Conservation (phyloP, 495 filamentous ascomycete genomes). For the Staphylotrichum longicolle region DNA sequence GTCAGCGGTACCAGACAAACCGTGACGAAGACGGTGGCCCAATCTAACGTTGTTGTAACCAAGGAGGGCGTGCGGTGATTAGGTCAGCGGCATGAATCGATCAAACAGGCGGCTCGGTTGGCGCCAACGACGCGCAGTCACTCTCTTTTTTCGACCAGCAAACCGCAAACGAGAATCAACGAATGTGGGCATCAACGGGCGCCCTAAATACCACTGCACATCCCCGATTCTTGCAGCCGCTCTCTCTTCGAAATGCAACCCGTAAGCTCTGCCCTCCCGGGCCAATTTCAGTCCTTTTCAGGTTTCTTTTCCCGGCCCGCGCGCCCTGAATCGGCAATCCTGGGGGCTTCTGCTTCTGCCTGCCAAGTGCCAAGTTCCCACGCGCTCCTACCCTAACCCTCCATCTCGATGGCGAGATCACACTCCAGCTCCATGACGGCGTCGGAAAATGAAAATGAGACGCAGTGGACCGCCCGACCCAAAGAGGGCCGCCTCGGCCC, state of each 20-base stretch:
- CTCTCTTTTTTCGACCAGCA: too few species aligned
- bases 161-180: too few species aligned
- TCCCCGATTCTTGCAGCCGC: background rate
- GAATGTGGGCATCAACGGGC: background rate
- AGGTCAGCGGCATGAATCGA: conserved; percentile 2
- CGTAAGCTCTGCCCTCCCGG: conserved; percentile 3
- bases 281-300: background rate
- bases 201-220: background rate
- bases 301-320: too few species aligned
- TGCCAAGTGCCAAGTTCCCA: too few species aligned
- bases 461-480: conserved; percentile 45
- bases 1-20: background rate
- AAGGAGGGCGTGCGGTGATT: background rate
- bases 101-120: background rate
- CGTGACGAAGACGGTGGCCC: too few species aligned
- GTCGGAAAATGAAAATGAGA: conserved; percentile 1
- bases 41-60: too few species aligned
- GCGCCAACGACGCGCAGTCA: background rate
- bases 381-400: too few species aligned
- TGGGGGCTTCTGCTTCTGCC: too few species aligned
- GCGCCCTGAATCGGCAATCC: too few species aligned
- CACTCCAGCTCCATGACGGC: background rate
- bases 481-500: conserved; percentile 44
- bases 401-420: too few species aligned
- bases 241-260: conserved; percentile 6